Evolutionary conservation across 2,329 filamentous ascomycete species (phyloP), one percentile per base, ranked within the genome.

Genomic region (Corinectria fuckeliana): DNA sequence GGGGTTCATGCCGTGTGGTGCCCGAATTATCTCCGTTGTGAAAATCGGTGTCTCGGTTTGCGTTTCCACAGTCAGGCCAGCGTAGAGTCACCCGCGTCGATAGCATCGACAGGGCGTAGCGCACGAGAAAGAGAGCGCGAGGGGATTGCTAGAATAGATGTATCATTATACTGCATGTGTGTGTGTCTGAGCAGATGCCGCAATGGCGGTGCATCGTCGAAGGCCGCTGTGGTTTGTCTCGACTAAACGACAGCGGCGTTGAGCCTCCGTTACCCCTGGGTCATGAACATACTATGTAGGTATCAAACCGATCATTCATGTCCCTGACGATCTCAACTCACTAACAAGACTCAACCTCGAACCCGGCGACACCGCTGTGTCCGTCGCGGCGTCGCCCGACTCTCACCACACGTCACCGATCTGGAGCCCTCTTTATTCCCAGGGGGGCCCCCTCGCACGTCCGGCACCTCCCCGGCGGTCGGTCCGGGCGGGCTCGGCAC

Each of bases 401-500:
- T 13, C 28, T 49, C 45, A 49, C 45, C 45, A 34, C 45, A 49
- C 45, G 42, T 45, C 42, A 45, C 42, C 42, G 42, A 45, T 28
- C n/a, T 28, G n/a, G 42, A 23, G 13, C 41, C 21, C 39, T 21
- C 38, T 16, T 39, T 39, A 13, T 44, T 44, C 23, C 41, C 30
- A 14, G n/a, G 41, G 38, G 21, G 21, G n/a, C n/a, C n/a, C 21
- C 21, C 21, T 41, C 39, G 32, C 52, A 48, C 28, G 51, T 25
- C n/a, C 28, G 18, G 23, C 18, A 25, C 16, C 18, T 44, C 50
- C 47, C 44, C 45, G 63, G 55, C 64, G 62, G 67, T 63, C 52
- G 64, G 63, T 66, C 68, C 67, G 60, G 52, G 51, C 59, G 62
- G 66, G 56, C 57, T 64, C 65, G 63, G 58, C 44, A 67, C 67